These are phyloP conservation scores for Tetratostichococcus sp. DNA, from an alignment of 139 green algal species.

Conservation along the genomic window DNA sequence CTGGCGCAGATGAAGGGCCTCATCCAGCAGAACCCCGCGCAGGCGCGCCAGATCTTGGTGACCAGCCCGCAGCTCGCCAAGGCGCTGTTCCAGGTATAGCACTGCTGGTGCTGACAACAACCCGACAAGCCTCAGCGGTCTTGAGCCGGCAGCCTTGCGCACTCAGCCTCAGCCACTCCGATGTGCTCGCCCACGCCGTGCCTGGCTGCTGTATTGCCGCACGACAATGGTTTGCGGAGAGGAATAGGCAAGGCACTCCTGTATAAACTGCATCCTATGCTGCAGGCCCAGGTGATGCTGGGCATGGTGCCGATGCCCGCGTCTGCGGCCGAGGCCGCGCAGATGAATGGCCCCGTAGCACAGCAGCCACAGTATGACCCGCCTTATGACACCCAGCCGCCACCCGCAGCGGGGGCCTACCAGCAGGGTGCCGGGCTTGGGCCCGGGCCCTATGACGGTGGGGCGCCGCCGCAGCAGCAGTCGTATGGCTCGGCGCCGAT, in stretches of 20 bases:
- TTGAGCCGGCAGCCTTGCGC: no score
- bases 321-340: constrained; percentile 17
- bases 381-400: neutral
- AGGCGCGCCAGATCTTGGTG: constrained; percentile 72
- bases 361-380: neutral
- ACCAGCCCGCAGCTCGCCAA: constrained; percentile 82
- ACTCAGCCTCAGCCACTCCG: no score
- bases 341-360: neutral
- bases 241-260: no score
- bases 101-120: no score
- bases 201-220: no score
- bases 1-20: constrained; percentile 53
- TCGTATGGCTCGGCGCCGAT: neutral
- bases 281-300: constrained; percentile 81
- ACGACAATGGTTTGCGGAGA: no score
- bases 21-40: constrained; percentile 21
- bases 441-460: no score
- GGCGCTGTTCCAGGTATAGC: constrained; percentile 73
- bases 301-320: constrained; percentile 55
- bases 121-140: no score
- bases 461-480: neutral
- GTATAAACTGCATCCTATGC: no score
- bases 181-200: no score
- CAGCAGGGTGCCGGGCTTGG: neutral
- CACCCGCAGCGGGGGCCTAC: no score